phyloP scores from a whole-genome alignment of 176 grass and related monocot species.

The Raddia distichophylla region DNA sequence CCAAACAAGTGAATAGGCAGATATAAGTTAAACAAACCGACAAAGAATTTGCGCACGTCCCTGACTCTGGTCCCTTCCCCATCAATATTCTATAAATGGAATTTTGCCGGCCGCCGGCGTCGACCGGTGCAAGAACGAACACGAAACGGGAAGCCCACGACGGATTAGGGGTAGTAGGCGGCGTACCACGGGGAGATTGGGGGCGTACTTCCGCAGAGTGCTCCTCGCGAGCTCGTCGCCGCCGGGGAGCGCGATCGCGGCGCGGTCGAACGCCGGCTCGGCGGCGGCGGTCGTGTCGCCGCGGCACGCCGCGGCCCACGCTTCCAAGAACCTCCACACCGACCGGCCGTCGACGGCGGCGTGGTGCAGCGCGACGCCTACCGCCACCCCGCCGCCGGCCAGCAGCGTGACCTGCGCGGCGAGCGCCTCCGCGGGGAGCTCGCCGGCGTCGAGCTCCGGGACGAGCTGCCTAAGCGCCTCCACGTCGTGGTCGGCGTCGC shows the following conservation, averaged over 20 bases:
- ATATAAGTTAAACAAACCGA: no score
- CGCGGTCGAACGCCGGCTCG: conserved; percentile 20
- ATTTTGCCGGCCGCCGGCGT: no score
- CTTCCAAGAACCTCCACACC: conserved; percentile 31
- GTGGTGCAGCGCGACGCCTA: conserved; percentile 44
- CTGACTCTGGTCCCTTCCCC: no score
- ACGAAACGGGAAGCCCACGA: no score
- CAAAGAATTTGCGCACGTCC: no score
- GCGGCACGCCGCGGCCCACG: conserved; percentile 18
- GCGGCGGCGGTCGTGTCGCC: neutral
- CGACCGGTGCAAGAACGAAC: no score
- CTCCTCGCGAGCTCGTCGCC: conserved; percentile 26
- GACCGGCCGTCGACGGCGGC: conserved; percentile 32
- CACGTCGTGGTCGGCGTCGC: conserved; percentile 29
- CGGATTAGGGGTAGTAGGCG: no score
- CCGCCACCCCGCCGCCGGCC: neutral
- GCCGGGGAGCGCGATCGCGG: neutral
- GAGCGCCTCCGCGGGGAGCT: conserved; percentile 44
- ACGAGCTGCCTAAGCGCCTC: conserved; percentile 30
- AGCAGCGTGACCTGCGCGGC: conserved; percentile 49
- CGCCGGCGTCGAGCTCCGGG: conserved; percentile 34
- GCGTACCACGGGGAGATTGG: conserved; percentile 18
- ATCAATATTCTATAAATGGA: no score
- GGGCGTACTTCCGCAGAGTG: conserved; percentile 17
- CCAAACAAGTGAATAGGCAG: no score